Base-by-base conservation (phyloP, 2,329 filamentous ascomycete genomes). In the Verticillium klebahnii region DNA sequence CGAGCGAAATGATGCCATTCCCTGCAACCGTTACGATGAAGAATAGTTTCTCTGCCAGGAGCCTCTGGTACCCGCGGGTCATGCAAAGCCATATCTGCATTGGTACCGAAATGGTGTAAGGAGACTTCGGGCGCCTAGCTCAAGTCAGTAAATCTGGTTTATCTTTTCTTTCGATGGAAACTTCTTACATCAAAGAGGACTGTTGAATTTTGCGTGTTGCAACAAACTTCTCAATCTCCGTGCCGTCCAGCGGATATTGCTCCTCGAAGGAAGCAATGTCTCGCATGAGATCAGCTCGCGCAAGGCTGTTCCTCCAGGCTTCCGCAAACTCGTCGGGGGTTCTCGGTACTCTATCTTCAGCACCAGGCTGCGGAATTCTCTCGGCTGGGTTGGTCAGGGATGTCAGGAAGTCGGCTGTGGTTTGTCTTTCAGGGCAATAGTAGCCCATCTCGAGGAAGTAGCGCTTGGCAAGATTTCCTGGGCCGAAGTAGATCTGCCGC, bases 361-460 rank as follows among this genome's bases (percentile, higher is more conserved):
- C 81, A 9, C 84, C 84, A 12, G 77, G 72, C 36, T 83, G 80
- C 68, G 87, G 85, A 17, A 82, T 76, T 37, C 87, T 80, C 67
- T 89, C 88, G 2, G 80, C 80, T 0, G 85, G 82, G 69, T 90
- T 88, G 1, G 88, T 90, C 39, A 89, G 79, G 1, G 84, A 85
- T 14, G 89, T 91, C 34, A 92, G 73, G 74, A 91, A 92, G 70
- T 92, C 89, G 1, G 87, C 83, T 0, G 88, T 90, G 0, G 89
- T 91, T 65, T 86, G 73, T 5, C 77, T 69, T 1, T 70, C 67
- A 0, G 75, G 74, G 37, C 72, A 66, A 14, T 57, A 36, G 74
- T 23, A 90, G 0, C 87, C 87, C 64, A 89, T 75, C n/a, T 80
- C 74, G 63, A 85, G 75, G 63, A 90, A 90, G 68, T 87, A 90